Evolutionary conservation across 1,284 basidiomycete species (phyloP).

Genomic region (Cutaneotrichosporon daszewskae): DNA sequence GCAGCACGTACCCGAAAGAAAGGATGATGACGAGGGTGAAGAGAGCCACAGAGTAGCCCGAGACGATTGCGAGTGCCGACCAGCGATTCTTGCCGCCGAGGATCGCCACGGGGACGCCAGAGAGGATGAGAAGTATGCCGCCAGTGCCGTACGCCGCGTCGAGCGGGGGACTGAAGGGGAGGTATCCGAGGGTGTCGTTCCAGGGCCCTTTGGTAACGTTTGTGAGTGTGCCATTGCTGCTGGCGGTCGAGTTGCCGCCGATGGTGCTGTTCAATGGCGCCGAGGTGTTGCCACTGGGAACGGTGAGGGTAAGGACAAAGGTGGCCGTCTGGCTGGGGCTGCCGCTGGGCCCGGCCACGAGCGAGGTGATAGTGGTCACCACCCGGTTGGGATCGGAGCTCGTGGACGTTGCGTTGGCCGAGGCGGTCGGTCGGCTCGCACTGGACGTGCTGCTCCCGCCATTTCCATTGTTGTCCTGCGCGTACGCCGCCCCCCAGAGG

Average conservation of each 20-base stretch:
- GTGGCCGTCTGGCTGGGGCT: conserved; percentile 21
- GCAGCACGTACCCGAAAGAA: conserved; percentile 61
- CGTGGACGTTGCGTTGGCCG: conserved; percentile 3
- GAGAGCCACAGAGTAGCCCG: conserved; percentile 80
- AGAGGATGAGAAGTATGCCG: conserved; percentile 79
- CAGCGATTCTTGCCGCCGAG: conserved; percentile 91
- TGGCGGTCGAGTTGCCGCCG: not conserved
- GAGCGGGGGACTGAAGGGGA: conserved; percentile 60
- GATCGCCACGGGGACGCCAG: conserved; percentile 80
- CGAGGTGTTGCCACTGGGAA: conserved; percentile 20
- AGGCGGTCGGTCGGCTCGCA: no score
- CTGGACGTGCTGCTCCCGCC: no score
- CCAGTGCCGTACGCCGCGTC: conserved; percentile 85
- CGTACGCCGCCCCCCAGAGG: no score
- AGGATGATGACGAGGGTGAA: conserved; percentile 82
- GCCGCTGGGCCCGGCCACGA: conserved; percentile 23
- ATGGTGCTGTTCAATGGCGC: not conserved
- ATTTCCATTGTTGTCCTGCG: not conserved
- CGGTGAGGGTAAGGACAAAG: conserved; percentile 36
- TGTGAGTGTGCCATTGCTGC: conserved; percentile 3
- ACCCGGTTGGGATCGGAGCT: conserved; percentile 2
- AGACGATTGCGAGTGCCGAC: conserved; percentile 88
- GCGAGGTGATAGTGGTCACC: conserved; percentile 32
- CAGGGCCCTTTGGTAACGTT: conserved; percentile 23
- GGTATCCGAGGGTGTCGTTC: conserved; percentile 36